Percentiles rank a stretch among this genome's conserved stretches.
phyloP scores from a whole-genome alignment of 1,139 yeast species.

The Candida freyschussii region DNA sequence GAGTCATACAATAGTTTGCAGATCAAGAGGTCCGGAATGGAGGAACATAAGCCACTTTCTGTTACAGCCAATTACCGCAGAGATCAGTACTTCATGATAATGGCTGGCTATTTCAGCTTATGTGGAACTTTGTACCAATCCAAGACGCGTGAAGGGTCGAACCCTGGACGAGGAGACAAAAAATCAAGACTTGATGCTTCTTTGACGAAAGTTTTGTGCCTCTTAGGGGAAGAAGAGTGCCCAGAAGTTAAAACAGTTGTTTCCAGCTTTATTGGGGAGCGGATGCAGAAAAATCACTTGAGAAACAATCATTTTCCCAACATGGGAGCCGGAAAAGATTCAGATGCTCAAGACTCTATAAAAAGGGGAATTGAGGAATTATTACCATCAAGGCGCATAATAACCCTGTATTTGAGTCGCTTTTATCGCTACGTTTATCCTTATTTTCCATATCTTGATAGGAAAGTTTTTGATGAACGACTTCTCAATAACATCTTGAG shows the following conservation, averaged over 20 bases:
- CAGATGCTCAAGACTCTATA: constrained; percentile 4
- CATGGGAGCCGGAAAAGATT: constrained; percentile 5
- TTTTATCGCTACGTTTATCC: constrained; percentile 41
- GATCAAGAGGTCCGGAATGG: constrained; percentile 25
- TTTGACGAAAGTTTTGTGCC: constrained; percentile 11
- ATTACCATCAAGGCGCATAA: constrained; percentile 34
- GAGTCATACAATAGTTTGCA: constrained; percentile 20
- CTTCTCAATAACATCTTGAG: constrained; percentile 14
- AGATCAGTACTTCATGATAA: constrained; percentile 20
- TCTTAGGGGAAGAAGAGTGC: constrained; percentile 19
- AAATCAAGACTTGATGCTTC: constrained; percentile 23
- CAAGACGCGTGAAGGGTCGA: constrained; percentile 8
- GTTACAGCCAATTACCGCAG: constrained; percentile 16
- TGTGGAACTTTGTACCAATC: constrained; percentile 15
- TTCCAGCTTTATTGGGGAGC: constrained; percentile 15
- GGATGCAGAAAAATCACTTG: constrained; percentile 11
- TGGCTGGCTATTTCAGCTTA: constrained; percentile 20
- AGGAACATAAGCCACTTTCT: constrained; percentile 22
- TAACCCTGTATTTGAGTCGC: constrained; percentile 31
- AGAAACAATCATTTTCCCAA: constrained; percentile 9
- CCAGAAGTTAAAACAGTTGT: constrained; percentile 20
- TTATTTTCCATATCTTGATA: constrained; percentile 42
- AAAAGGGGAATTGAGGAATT: constrained; percentile 24
- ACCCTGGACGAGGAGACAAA: constrained; percentile 8
- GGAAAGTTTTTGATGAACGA: constrained; percentile 26